phyloP scores from a whole-genome alignment of 1,284 basidiomycete genomes.

The Inonotus hispidus region DNA sequence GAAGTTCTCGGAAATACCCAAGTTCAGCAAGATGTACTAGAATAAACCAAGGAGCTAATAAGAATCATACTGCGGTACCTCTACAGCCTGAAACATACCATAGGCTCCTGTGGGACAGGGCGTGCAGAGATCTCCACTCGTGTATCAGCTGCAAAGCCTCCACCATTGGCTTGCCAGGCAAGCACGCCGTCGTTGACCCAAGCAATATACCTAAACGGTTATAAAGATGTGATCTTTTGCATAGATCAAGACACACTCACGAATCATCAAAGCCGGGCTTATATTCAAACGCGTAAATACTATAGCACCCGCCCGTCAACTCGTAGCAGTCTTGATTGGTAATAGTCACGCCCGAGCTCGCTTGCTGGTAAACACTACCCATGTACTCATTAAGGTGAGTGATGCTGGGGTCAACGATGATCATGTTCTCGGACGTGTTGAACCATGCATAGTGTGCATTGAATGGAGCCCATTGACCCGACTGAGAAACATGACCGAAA shows the following conservation, averaged over 20 bases:
- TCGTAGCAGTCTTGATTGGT: constrained; percentile 32
- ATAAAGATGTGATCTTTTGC: constrained; percentile 30
- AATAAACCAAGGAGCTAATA: not conserved
- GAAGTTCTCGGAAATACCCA: constrained; percentile 81
- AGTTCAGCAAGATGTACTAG: constrained; percentile 73
- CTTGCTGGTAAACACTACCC: constrained; percentile 55
- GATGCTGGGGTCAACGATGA: constrained; percentile 35
- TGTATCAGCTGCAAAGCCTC: constrained; percentile 65
- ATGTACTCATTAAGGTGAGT: constrained; percentile 40
- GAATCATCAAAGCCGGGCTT: constrained; percentile 43
- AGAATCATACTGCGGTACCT: not conserved
- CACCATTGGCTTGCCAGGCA: constrained; percentile 74
- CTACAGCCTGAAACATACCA: constrained; percentile 43
- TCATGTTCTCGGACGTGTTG: constrained; percentile 36
- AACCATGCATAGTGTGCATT: constrained; percentile 34
- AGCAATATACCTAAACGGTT: constrained; percentile 50
- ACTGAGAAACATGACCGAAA: constrained; percentile 42
- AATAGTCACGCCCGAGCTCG: constrained; percentile 49
- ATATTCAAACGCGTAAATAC: constrained; percentile 49
- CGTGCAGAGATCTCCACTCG: constrained; percentile 65
- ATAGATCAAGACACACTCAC: constrained; percentile 25
- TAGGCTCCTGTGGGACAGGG: constrained; percentile 78
- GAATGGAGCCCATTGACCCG: constrained; percentile 42
- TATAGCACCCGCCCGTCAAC: constrained; percentile 20
- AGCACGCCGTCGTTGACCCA: constrained; percentile 66